Evolutionary conservation across 106 monocot species (phyloP).

Genomic region (Chionographis japonica): DNA sequence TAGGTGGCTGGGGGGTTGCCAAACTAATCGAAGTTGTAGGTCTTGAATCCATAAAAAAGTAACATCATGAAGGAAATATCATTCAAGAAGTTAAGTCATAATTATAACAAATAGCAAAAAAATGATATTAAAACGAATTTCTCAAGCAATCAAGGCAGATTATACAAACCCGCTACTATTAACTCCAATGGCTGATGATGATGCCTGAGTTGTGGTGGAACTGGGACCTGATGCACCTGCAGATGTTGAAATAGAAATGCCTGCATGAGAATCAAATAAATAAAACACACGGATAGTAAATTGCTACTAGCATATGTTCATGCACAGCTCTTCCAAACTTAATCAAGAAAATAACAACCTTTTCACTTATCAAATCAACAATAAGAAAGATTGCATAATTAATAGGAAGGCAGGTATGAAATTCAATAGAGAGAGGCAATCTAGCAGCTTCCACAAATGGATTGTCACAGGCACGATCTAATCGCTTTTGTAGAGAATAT

Average conservation of each 20-base stretch:
- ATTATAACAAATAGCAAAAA: too few relatives aligned
- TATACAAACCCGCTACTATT: conserved; percentile 38
- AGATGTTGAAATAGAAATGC: conserved; percentile 14
- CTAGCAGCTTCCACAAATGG: too few relatives aligned
- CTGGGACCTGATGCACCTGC: conserved; percentile 16
- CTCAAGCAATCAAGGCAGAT: not conserved
- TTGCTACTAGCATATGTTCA: not conserved
- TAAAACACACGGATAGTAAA: not conserved
- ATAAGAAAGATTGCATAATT: too few relatives aligned
- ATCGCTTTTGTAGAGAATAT: too few relatives aligned
- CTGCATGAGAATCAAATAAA: not conserved
- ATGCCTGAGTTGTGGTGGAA: conserved; percentile 31
- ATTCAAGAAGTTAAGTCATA: too few relatives aligned
- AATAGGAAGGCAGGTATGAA: too few relatives aligned
- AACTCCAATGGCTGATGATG: conserved; percentile 27
- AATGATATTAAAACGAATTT: not conserved
- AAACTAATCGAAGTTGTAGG: conserved; percentile 18
- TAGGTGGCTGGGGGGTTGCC: conserved; percentile 39
- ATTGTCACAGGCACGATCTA: too few relatives aligned
- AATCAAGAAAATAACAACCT: too few relatives aligned
- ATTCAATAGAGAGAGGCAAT: too few relatives aligned
- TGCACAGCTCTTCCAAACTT: not conserved
- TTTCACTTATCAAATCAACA: too few relatives aligned
- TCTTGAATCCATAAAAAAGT: conserved; percentile 6
- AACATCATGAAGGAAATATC: too few relatives aligned